A percentile compares a stretch with the other conserved stretches of the same genome.
phyloP scores from a whole-genome alignment of 2,329 filamentous ascomycete species.

The Coleophoma cylindrospora region DNA sequence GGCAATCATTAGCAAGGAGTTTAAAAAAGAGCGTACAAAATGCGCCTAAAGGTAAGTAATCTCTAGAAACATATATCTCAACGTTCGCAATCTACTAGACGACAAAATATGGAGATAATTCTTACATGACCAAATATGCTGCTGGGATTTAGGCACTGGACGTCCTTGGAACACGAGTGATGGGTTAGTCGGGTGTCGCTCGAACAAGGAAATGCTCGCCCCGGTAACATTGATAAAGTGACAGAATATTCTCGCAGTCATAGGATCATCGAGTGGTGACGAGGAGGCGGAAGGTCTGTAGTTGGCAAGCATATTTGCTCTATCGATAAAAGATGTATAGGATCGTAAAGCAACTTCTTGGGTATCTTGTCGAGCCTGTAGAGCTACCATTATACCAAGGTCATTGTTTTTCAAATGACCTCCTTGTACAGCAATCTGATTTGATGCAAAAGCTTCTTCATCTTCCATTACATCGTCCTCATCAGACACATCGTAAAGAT shows the following conservation, averaged over 20 bases:
- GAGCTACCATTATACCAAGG: constrained; percentile 21
- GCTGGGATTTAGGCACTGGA: constrained; percentile 56
- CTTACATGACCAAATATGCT: constrained; percentile 61
- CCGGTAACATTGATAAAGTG: constrained; percentile 90
- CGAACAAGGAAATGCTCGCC: constrained; percentile 80
- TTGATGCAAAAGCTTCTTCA: constrained; percentile 39
- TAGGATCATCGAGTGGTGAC: constrained; percentile 73
- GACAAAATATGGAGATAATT: constrained; percentile 6
- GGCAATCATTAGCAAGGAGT: neutral
- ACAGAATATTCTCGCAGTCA: constrained; percentile 78
- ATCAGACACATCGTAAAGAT: constrained; percentile 48
- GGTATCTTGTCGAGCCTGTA: constrained; percentile 21
- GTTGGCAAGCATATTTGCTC: constrained; percentile 49
- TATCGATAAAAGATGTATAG: constrained; percentile 36
- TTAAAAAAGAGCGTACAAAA: too few relatives aligned
- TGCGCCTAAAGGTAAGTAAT: neutral
- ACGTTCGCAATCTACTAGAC: neutral
- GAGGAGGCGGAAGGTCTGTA: constrained; percentile 62
- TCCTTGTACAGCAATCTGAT: constrained; percentile 30
- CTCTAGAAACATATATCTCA: neutral
- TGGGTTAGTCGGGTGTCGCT: constrained; percentile 73
- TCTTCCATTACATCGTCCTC: constrained; percentile 60
- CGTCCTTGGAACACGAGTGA: constrained; percentile 59
- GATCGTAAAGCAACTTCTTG: constrained; percentile 33
- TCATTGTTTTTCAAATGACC: constrained; percentile 27